Base-by-base conservation (phyloP, 164 flowering plant species). In the Magnolia changhungtana region DNA sequence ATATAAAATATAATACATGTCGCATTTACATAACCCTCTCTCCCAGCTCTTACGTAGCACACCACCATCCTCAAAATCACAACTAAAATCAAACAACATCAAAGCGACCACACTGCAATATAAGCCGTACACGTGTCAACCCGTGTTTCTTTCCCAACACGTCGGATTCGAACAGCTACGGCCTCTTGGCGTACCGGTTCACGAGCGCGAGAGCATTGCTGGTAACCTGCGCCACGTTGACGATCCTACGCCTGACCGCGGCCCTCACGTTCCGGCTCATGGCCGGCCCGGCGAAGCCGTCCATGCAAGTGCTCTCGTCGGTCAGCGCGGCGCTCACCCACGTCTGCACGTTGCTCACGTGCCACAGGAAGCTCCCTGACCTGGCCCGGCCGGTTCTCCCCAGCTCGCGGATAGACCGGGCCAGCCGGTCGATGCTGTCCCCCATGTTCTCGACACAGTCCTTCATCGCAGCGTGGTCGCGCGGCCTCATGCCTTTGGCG, bases 281-380 rank as follows among this genome's bases (percentile, higher is more conserved):
- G 23, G 45, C 75, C 10, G 18, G 69, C 7, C 73, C 81, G 0
- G 81, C 71, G 70, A 85, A 85, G 52, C 85, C 87, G 51, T 85
- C 83, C 21, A 81, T 52, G 73, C 87, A 83, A 8, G 87, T 83
- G 77, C 37, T 78, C 67, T 81, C 85, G 63, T 85, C 83, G 11
- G 87, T 83, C 51, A 85, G 77, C n/a, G 87, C 87, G 10, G 87
- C 83, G 58, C 87, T 85, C 11, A 83, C 85, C 87, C 87, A 85
- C 13, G 85, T 83, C 79, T 83, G 77, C 29, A 81, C 87, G 70
- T 85, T 85, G 77, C 85, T 83, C 77, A 83, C 70, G 67, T 81
- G 85, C 85, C 83, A 85, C 68, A 58, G 6, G 69, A 82, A 82
- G 64, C 50, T 68, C 14, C 69, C 70, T 5, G 50, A 63, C 9